These are phyloP conservation scores for Ceratorhiza oryzae-sativae DNA, from an alignment of 1,284 basidiomycete species.

Conservation along the genomic window DNA sequence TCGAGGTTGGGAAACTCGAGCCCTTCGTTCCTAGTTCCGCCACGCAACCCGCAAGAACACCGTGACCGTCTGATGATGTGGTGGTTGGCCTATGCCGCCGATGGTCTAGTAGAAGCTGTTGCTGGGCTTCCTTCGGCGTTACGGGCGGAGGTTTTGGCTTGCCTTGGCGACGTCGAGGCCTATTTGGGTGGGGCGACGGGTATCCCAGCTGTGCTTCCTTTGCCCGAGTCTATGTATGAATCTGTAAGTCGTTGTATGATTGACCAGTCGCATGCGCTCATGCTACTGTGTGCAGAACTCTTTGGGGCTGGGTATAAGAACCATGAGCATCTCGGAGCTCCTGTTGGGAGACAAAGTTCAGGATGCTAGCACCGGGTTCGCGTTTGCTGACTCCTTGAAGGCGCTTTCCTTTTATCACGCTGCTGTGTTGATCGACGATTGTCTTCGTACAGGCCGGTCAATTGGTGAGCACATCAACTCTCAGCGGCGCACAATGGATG, in stretches of 20 bases:
- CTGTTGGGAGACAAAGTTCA: not conserved
- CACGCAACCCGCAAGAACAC: constrained; percentile 10
- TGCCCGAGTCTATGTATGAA: constrained; percentile 10
- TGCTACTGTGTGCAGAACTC: not conserved
- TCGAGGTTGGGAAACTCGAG: not conserved
- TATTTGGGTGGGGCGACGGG: not conserved
- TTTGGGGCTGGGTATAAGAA: too few species aligned
- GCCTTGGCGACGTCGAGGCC: constrained; percentile 8
- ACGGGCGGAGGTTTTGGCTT: constrained; percentile 8
- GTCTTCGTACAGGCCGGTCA: not conserved
- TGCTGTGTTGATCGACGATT: not conserved
- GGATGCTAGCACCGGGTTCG: constrained; percentile 5
- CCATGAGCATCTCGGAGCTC: not conserved
- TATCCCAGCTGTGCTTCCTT: constrained; percentile 1
- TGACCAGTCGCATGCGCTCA: not conserved
- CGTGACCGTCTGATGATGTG: constrained; percentile 10
- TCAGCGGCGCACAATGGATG: not conserved
- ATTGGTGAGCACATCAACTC: not conserved
- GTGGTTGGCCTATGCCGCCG: constrained; percentile 30
- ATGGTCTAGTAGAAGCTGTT: constrained; percentile 2
- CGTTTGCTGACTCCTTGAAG: constrained; percentile 10
- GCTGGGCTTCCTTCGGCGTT: constrained; percentile 3
- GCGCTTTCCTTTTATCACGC: constrained; percentile 12
- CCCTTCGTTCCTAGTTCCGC: constrained; percentile 7
- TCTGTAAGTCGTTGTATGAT: not conserved